phyloP scores from a whole-genome alignment of 148 eudicot species.

The Camellia granthamiana region DNA sequence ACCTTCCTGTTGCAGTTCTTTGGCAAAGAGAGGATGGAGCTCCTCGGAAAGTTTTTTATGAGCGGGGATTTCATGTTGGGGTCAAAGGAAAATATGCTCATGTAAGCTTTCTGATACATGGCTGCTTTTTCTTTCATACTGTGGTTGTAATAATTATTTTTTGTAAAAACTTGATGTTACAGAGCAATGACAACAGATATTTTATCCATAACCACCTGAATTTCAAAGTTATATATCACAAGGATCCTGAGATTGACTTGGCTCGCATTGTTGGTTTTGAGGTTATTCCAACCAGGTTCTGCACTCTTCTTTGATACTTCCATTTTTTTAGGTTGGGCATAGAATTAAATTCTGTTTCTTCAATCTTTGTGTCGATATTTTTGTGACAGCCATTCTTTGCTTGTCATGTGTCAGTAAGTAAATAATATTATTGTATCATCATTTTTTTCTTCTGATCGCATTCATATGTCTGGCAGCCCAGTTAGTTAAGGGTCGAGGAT shows the following conservation, averaged over 20 bases:
- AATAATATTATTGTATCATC: too few relatives aligned
- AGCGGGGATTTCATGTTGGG: conserved; percentile 56
- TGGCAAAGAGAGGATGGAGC: conserved; percentile 39
- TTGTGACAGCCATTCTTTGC: neutral
- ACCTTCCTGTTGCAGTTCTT: conserved; percentile 50
- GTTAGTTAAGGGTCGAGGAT: neutral
- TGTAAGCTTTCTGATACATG: conserved; percentile 25
- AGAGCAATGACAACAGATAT: conserved; percentile 47
- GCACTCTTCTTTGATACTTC: neutral
- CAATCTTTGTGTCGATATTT: neutral
- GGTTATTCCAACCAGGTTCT: conserved; percentile 47
- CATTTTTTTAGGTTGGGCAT: neutral
- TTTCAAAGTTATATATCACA: conserved; percentile 55
- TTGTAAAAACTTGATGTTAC: conserved; percentile 12
- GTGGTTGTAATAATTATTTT: neutral
- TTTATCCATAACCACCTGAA: conserved; percentile 47
- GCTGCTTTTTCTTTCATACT: neutral
- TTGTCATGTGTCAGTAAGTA: too few relatives aligned
- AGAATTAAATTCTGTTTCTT: too few relatives aligned
- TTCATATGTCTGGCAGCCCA: neutral
- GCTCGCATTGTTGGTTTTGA: conserved; percentile 59
- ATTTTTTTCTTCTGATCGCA: too few relatives aligned
- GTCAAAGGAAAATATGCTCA: conserved; percentile 43
- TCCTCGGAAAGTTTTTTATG: conserved; percentile 34
- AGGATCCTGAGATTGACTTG: conserved; percentile 40